A percentile compares a stretch with the other conserved stretches of the same genome.
Conservation (phyloP, 208 protist genomes). For the Leptomonas seymouri region DNA sequence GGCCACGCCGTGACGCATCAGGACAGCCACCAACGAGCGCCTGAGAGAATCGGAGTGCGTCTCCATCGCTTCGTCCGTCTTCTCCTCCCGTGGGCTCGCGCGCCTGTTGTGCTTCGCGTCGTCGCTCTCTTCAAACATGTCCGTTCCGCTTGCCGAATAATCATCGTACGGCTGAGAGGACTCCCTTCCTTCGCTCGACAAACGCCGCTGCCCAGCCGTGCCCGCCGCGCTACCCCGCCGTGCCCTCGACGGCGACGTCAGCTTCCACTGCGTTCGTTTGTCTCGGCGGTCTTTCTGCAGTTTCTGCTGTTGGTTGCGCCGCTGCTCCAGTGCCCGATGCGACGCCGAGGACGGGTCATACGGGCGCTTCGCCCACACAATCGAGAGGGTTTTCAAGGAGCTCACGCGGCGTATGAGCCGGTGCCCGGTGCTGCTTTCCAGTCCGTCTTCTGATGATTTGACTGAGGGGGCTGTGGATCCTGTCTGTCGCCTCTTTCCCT, state of each 20-base stretch:
- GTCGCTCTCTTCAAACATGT: neutral
- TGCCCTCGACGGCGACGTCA: too few relatives aligned
- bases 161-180: neutral
- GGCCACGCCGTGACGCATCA: neutral
- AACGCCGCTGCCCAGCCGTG: neutral
- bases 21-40: neutral
- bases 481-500: neutral
- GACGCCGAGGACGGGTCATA: neutral
- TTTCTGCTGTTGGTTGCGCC: neutral
- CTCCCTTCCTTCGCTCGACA: neutral
- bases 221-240: neutral
- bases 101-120: neutral
- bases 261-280: neutral
- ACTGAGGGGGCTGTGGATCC: neutral
- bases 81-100: too few relatives aligned
- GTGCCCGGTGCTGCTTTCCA: neutral
- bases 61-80: neutral
- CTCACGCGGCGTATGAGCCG: neutral
- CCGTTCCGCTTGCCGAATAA: neutral
- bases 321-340: neutral
- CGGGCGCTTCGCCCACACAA: slow-evolving; percentile 11
- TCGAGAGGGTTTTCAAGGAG: slow-evolving; percentile 1
- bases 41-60: neutral
- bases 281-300: neutral
- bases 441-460: neutral